A percentile compares a stretch with the other conserved stretches of the same genome.
Evolutionary conservation across 1,139 yeast species (phyloP).

Genomic region (Debaryomyces psychrophilus): DNA sequence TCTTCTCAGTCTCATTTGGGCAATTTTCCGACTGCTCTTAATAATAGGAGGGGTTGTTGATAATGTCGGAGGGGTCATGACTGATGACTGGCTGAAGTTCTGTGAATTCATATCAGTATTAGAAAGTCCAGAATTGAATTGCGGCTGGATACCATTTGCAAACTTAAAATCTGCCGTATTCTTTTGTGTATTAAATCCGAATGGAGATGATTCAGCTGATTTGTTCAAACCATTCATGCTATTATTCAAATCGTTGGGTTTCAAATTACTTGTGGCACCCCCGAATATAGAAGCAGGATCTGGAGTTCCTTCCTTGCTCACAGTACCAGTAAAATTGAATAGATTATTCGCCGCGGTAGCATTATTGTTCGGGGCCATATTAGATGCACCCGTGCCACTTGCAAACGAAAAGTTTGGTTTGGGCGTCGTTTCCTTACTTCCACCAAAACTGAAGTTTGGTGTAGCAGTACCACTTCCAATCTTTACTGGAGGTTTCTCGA

Average conservation of each 20-base stretch:
- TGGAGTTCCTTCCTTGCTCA: conserved; percentile 27
- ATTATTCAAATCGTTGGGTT: conserved; percentile 1
- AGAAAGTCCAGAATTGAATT: not conserved
- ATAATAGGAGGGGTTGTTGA: conserved; percentile 19
- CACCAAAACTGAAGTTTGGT: conserved; percentile 8
- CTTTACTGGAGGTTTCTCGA: not conserved
- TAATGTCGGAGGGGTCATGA: conserved; percentile 12
- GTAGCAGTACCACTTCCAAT: conserved; percentile 3
- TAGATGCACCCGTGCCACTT: not conserved
- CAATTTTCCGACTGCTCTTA: conserved; percentile 29
- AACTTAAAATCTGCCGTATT: not conserved
- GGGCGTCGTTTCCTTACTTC: not conserved
- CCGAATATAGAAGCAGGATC: conserved; percentile 32
- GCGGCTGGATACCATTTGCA: conserved; percentile 3
- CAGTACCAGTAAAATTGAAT: conserved; percentile 23
- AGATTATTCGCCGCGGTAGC: not conserved
- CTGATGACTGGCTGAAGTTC: conserved; percentile 1
- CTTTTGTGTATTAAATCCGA: not conserved
- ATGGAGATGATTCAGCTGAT: conserved; percentile 3
- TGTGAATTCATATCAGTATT: not conserved
- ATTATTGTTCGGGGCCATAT: not conserved
- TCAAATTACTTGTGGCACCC: conserved; percentile 9
- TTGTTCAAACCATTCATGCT: conserved; percentile 3
- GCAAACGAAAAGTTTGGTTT: conserved; percentile 5
- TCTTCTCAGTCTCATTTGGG: conserved; percentile 35